Evolutionary conservation across 805 yeast genomes (phyloP), one percentile per base, ranked within the genome.

Genomic region (Suhomyces sp.): DNA sequence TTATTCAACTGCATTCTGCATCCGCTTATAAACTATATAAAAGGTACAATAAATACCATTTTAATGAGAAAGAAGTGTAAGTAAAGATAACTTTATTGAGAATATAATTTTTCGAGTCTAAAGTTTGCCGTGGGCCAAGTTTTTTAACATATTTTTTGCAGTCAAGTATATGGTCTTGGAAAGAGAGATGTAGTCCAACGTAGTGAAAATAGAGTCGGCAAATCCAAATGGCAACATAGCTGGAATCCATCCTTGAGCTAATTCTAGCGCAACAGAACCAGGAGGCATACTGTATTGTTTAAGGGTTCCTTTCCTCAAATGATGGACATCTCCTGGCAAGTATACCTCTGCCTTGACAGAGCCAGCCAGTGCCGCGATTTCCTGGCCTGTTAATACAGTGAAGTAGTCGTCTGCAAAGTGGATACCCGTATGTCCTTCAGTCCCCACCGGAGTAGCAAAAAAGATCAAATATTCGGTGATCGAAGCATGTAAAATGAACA

Each of bases 211-310:
- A 4, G 83, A 77, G 56, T 88, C 95, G 32, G 86, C 65, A 63
- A 91, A 79, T 0, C 98, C 98, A 58, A 93, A 93, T 14, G 98
- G 98, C 42, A 93, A 72, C 98, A 93, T 93, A 27, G 91, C 82
- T 22, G 98, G 98, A 47, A 93, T 87, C 95, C 96, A 93, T 40
- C 98, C 98, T 68, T 91, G 98, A 5, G 98, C 98, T 53, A 91
- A 73, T 60, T 93, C 98, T 46, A 93, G 68, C 8, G 98, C 96
- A 63, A 81, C 93, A 0, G 85, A 71, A 23, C 83, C 95, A 19
- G 76, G 60, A 2, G 86, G 83, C 95, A 93, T 87, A 17, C 79
- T 48, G 60, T 93, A 93, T 64, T 93, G 98, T 64, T 86, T 88
- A 48, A 77, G 76, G 28, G 58, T 45, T 22, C 96, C 96, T 56